Evolutionary conservation across 2,329 filamentous ascomycete genomes (phyloP), one percentile per base, ranked within the genome.

Genomic region (Cryphonectria japonica): DNA sequence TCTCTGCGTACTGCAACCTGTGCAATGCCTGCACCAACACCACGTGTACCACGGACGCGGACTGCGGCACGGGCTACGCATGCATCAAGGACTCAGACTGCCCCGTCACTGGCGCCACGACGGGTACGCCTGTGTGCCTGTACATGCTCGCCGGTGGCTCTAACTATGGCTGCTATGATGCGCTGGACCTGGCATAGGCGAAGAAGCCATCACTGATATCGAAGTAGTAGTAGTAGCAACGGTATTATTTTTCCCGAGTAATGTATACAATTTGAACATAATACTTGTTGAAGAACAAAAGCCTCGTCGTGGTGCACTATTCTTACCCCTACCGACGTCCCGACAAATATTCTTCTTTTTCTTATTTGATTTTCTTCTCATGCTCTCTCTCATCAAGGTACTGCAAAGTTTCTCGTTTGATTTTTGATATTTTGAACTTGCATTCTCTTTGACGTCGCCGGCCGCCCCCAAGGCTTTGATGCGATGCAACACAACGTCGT

Each of bases 61-160:
- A 72, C 54, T 72, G 71, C 32, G 69, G 69, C 4, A 39, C 67
- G 16, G 71, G 71, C 1, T 69, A 64, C 32, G 71, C 71, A 0
- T 72, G 71, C n/a, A 72, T 72, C 26, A 37, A 61, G 69, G 63
- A 71, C 57, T 72, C 71, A n/a, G 69, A 39, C 2, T 72, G 71
- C 32, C 11, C 69, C 61, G 69, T 72, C 19, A 46, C 32, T 7
- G 71, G 71, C 26, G 46, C 13, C 14, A 19, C 62, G 8, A 59
- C 41, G 37, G 71, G 71, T 16, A 46, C 69, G 11, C 69, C 71
- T 14, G 71, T 72, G 19, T 72, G 71, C 41, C 59, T 72, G 32
- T 72, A 72, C 13, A 72, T 72, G 71, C 66, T 70, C 39, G 69
- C 46, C 13, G 71, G 71, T 8, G 69, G 71, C 5, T 16, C 34